phyloP scores from a whole-genome alignment of 306 rosid species.

The Carpinus viminea region DNA sequence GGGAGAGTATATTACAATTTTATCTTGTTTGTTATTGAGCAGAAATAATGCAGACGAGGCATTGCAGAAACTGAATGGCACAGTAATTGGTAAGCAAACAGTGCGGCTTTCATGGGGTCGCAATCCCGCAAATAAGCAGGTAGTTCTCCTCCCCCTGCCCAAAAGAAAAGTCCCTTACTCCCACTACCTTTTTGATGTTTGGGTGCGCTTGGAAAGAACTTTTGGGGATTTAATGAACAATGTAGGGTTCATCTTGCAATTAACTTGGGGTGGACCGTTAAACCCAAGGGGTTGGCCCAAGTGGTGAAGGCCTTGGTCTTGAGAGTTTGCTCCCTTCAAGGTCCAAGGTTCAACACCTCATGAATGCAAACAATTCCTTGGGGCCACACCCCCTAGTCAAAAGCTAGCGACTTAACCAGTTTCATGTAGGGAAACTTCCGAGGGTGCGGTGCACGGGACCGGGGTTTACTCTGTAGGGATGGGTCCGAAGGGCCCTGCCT shows the following conservation, averaged over 20 bases:
- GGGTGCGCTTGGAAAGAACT: neutral
- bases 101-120: slow-evolving; percentile 99
- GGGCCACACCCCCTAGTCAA: too few relatives aligned
- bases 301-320: too few relatives aligned
- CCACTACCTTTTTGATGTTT: neutral
- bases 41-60: slow-evolving; percentile 98
- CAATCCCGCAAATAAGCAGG: slow-evolving; percentile 99
- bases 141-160: slow-evolving; percentile 3
- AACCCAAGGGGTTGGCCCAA: too few relatives aligned
- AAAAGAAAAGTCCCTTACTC: neutral
- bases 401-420: too few relatives aligned
- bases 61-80: slow-evolving; percentile 80
- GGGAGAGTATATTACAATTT: neutral
- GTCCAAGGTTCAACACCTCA: too few relatives aligned
- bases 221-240: slow-evolving; percentile 4
- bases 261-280: neutral
- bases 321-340: too few relatives aligned
- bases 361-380: too few relatives aligned
- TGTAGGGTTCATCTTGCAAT: neutral
- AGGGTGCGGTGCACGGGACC: too few relatives aligned
- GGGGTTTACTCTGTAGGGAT: too few relatives aligned
- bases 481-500: too few relatives aligned
- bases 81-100: slow-evolving; percentile 83
- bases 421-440: too few relatives aligned
- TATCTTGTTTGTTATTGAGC: slow-evolving; percentile 24